Evolutionary conservation across 192 early-diverging fungal genomes (phyloP).

Genomic region (Funneliformis geosporum): DNA sequence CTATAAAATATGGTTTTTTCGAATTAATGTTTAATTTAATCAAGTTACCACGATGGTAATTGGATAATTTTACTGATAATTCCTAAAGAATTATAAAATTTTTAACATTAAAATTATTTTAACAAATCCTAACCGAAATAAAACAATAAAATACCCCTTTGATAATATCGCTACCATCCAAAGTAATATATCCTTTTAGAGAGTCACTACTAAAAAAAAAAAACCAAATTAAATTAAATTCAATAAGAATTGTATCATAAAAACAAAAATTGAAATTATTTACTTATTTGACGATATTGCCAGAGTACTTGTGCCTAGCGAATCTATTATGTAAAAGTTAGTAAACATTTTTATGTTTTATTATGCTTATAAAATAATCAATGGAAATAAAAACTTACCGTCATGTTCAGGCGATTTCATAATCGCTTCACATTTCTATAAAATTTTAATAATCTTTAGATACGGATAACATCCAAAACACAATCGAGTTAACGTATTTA

Average conservation of each 20-base stretch:
- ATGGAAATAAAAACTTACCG: not conserved
- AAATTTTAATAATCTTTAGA: not conserved
- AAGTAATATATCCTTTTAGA: constrained; percentile 20
- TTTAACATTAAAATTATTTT: not conserved
- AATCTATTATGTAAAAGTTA: not conserved
- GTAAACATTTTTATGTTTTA: not conserved
- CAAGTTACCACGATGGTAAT: constrained; percentile 17
- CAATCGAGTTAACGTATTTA: not conserved
- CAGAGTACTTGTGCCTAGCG: constrained; percentile 1
- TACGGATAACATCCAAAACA: not conserved
- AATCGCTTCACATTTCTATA: constrained; percentile 27
- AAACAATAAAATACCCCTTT: constrained; percentile 5
- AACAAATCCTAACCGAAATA: not conserved
- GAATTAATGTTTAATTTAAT: constrained; percentile 20
- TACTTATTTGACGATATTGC: constrained; percentile 24
- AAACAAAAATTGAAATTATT: too few relatives aligned
- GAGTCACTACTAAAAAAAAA: constrained; percentile 1
- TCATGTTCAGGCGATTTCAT: constrained; percentile 26
- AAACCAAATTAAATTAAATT: not conserved
- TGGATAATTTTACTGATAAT: constrained; percentile 14
- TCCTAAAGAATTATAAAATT: not conserved
- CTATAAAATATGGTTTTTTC: constrained; percentile 26
- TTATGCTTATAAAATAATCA: not conserved
- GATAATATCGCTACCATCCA: constrained; percentile 7
- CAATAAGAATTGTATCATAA: not conserved